Base-by-base conservation (phyloP, 2,329 filamentous ascomycete genomes). In the Plenodomus biglobosus region DNA sequence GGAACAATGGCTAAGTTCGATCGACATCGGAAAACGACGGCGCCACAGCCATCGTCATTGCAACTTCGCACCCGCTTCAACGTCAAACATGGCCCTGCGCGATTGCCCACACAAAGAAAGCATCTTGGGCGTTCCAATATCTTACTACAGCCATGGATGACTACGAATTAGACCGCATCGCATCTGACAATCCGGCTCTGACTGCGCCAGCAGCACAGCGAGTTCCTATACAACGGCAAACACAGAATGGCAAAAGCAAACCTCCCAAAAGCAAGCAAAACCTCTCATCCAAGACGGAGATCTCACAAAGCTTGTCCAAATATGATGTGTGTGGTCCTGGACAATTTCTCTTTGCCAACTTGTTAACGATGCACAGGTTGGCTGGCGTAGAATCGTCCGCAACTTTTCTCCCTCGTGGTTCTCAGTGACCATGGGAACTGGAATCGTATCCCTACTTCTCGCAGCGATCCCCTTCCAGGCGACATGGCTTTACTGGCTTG, bases 371-470 rank as follows among this genome's bases (percentile, higher is more conserved):
- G 27, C 11, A 32, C 16, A 65, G 64, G 58, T 64, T 4, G 65
- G 65, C 22, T 73, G 70, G 70, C 61, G 70, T 7, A 59, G 67
- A 8, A 61, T 71, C 4, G 64, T 73, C 0, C 52, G 66, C 10
- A 72, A 73, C 46, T 72, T 73, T 46, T 69, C 62, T 0, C 70
- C 68, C 2, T 70, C 68, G 2, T 73, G 68, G 68, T 73, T 71
- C 50, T 60, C 59, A 22, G 61, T 70, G 8, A 72, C 67, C 0
- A 73, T 88, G 85, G 85, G 85, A 21, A 88, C 85, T 0, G 86
- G 85, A 17, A 82, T 88, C 34, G 81, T 85, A 8, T 81, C 82
- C 1, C 78, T 87, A 34, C 73, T 88, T 17, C 75, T 88, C 16
- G 75, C 81, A 55, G 78, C 80, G 16, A 75, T 87, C 10, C 85